Conservation (phyloP, 345 rosid genomes). For the Citrus glauca region DNA sequence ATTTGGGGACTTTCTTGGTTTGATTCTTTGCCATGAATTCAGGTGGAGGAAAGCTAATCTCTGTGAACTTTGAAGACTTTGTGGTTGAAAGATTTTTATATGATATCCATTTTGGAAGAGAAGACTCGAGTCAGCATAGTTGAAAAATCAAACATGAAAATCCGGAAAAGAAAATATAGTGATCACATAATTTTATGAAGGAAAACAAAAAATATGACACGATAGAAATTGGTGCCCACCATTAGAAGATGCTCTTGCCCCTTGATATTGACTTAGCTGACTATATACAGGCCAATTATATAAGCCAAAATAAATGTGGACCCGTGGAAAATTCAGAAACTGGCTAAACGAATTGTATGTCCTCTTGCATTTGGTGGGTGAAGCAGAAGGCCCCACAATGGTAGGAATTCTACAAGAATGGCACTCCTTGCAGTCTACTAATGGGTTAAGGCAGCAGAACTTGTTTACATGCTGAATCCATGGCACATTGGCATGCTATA, state of each 20-base stretch:
- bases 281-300: no score
- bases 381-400: not conserved
- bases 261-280: no score
- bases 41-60: not conserved
- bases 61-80: not conserved
- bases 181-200: no score
- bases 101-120: not conserved
- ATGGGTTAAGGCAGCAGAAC: no score
- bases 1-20: not conserved
- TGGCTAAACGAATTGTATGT: not conserved
- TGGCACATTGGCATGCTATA: no score
- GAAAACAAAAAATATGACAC: no score
- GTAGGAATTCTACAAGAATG: not conserved
- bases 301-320: no score
- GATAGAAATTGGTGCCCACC: no score
- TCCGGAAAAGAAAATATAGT: no score
- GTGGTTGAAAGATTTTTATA: not conserved
- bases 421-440: not conserved
- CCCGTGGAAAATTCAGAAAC: no score
- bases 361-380: not conserved
- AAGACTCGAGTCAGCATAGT: not conserved
- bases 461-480: no score
- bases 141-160: not conserved
- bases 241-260: no score
- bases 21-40: slow-evolving; percentile 12